Conservation (phyloP, 345 rosid species). For the Luvunga scandens region DNA sequence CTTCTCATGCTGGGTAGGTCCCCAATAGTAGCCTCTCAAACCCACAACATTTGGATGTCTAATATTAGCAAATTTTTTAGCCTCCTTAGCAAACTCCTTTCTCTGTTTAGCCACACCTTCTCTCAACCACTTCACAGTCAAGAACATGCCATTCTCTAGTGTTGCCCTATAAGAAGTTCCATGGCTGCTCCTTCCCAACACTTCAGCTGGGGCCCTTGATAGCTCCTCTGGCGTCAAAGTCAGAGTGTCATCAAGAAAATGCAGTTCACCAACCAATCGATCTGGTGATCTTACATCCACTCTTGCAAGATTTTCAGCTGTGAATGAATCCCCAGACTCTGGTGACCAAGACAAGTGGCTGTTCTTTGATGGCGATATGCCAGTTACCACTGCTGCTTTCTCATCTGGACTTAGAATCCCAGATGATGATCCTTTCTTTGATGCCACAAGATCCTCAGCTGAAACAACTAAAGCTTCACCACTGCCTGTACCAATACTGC, state of each 20-base stretch:
- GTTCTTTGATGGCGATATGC: conserved; percentile 87
- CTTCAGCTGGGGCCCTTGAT: conserved; percentile 97
- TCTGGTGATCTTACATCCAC: conserved; percentile 94
- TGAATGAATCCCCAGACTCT: conserved; percentile 83
- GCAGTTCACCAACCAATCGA: conserved; percentile 80
- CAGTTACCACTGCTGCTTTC: conserved; percentile 59
- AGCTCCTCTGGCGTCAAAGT: conserved; percentile 88
- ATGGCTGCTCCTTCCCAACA: conserved; percentile 95
- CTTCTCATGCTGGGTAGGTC: conserved; percentile 97
- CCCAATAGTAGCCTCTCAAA: conserved; percentile 97
- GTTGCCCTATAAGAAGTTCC: conserved; percentile 97
- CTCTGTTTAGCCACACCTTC: conserved; percentile 98
- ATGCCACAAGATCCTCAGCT: conserved; percentile 76
- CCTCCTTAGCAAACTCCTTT: conserved; percentile 97
- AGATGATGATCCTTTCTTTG: conserved; percentile 81
- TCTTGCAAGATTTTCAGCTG: conserved; percentile 74
- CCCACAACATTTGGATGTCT: conserved; percentile 98
- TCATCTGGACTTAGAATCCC: conserved; percentile 77
- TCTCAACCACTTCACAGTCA: conserved; percentile 96
- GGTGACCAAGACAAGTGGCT: conserved; percentile 89
- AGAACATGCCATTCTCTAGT: conserved; percentile 74
- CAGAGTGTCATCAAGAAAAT: conserved; percentile 89
- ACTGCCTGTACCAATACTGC: conserved; percentile 39
- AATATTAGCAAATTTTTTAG: conserved; percentile 88
- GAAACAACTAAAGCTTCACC: conserved; percentile 74